Percentiles rank a stretch among this genome's conserved stretches.
Evolutionary conservation across 495 filamentous ascomycete genomes (phyloP).

Genomic region (Aspergillus cristatus): DNA sequence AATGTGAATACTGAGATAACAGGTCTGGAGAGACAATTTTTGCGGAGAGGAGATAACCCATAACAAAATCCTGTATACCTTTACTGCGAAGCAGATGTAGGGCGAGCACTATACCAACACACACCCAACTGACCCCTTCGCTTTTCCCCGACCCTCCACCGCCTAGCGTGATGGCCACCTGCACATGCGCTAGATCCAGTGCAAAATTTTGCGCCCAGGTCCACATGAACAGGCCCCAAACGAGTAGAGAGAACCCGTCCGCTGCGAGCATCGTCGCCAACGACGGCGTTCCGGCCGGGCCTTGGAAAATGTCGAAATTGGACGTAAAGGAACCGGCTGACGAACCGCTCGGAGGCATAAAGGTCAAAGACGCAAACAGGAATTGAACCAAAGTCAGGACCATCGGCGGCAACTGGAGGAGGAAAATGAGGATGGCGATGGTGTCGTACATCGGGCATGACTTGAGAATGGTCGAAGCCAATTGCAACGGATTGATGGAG

Average conservation of each 20-base stretch:
- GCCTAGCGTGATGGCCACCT: conserved; percentile 88
- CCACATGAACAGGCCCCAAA: conserved; percentile 85
- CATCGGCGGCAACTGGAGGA: conserved; percentile 91
- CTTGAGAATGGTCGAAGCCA: conserved; percentile 76
- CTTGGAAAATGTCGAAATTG: conserved; percentile 68
- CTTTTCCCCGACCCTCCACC: conserved; percentile 72
- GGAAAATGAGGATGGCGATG: conserved; percentile 93
- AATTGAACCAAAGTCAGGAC: conserved; percentile 85
- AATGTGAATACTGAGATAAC: conserved; percentile 34
- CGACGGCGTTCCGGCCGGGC: conserved; percentile 62
- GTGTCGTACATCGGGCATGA: conserved; percentile 92
- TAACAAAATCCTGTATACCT: conserved; percentile 46
- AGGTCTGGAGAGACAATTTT: conserved; percentile 38
- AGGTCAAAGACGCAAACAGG: conserved; percentile 87
- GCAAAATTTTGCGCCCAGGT: conserved; percentile 78
- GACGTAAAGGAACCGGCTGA: conserved; percentile 44
- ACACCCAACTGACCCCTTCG: conserved; percentile 62
- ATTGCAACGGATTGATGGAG: conserved; percentile 54
- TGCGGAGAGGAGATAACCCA: conserved; percentile 35
- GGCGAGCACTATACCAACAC: conserved; percentile 66
- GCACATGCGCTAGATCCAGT: conserved; percentile 89
- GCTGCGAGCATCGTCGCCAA: conserved; percentile 72
- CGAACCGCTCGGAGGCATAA: conserved; percentile 63
- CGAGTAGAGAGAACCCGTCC: conserved; percentile 67
- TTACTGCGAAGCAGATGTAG: conserved; percentile 56